Evolutionary conservation across 2,329 filamentous ascomycete species (phyloP), one percentile per base, ranked within the genome.

Genomic region (Fusarium miscanthi): DNA sequence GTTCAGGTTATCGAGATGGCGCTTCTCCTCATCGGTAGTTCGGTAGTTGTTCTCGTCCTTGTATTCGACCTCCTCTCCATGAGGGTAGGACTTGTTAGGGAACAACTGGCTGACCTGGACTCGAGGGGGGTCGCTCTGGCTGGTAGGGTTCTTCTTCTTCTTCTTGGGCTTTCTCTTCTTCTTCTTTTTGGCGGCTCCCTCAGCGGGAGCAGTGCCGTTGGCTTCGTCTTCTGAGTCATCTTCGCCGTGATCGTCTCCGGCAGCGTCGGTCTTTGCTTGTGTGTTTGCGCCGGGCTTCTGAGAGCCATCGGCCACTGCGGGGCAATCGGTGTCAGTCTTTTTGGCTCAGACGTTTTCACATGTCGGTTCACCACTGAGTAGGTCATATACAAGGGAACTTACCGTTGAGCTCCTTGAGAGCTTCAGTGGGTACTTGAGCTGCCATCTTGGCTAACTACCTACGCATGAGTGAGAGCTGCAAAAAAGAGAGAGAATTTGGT

Each of bases 131-230:
- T 89, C 87, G 37, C 91, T 92, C 83, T 96, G 94, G 61, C 87
- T 87, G 72, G 92, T 93, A 52, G 91, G 87, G 72, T 88, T 91
- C 88, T 91, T 92, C 88, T 93, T 93, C 87, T 91, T 92, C 86
- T 91, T 93, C 86, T 92, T 93, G 85, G 94, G 94, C 86, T 94
- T 94, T 86, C 93, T 94, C 83, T 93, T 93, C 81, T 90, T 91
- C 78, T 87, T 77, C 58, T 84, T 84, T 70, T 82, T 83, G 61
- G 79, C 77, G 16, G 72, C 78, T 25, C 76, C 80, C 71, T 83
- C 83, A 10, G 81, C 81, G 17, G 77, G 82, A n/a, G 81, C 82
- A 37, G 81, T 82, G 23, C 73, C 78, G 41, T 74, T 73, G 35
- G 87, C 87, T 30, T 85, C 85, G 13, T 87, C 87, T 49, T 88